Percentiles rank a stretch among this genome's conserved stretches.
These are phyloP conservation scores for Phytophthora meadii DNA, from an alignment of 352 stramenopile genomes.

Conservation along the genomic window DNA sequence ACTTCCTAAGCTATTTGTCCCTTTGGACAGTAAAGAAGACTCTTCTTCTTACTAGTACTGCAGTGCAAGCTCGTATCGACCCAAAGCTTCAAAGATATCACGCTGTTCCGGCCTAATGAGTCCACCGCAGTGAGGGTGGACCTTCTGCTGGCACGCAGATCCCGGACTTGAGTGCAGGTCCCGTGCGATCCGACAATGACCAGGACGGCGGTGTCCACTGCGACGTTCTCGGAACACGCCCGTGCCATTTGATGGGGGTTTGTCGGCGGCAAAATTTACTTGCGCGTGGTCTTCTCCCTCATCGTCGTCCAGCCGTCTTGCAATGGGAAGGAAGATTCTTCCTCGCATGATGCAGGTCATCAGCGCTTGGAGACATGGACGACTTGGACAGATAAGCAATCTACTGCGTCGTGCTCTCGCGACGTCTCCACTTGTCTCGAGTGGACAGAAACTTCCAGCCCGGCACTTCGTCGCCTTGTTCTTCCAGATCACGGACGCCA, in stretches of 20 bases:
- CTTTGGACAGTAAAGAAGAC: not conserved
- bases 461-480: slow-evolving; percentile 11
- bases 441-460: slow-evolving; percentile 21
- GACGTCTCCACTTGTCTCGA: not conserved
- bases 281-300: slow-evolving; percentile 10
- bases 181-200: slow-evolving; percentile 33
- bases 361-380: slow-evolving; percentile 22
- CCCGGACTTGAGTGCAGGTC: slow-evolving; percentile 28
- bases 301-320: slow-evolving; percentile 10
- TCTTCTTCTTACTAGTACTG: not conserved
- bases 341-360: slow-evolving; percentile 12
- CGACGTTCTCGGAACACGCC: slow-evolving; percentile 37
- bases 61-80: not conserved
- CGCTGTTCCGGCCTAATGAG: slow-evolving; percentile 20
- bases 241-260: slow-evolving; percentile 19
- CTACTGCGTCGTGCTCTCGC: slow-evolving; percentile 21
- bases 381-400: slow-evolving; percentile 22
- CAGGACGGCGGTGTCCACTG: slow-evolving; percentile 18
- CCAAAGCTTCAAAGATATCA: slow-evolving; percentile 27
- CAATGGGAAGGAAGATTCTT: slow-evolving; percentile 27
- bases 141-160: slow-evolving; percentile 36
- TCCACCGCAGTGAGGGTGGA: slow-evolving; percentile 29
- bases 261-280: slow-evolving; percentile 13
- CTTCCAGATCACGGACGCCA: slow-evolving; percentile 4
- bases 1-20: no score